Percentiles rank a stretch among this genome's conserved stretches.
These are phyloP conservation scores for Metschnikowia sp. DNA, from an alignment of 805 yeast species.

Conservation along the genomic window DNA sequence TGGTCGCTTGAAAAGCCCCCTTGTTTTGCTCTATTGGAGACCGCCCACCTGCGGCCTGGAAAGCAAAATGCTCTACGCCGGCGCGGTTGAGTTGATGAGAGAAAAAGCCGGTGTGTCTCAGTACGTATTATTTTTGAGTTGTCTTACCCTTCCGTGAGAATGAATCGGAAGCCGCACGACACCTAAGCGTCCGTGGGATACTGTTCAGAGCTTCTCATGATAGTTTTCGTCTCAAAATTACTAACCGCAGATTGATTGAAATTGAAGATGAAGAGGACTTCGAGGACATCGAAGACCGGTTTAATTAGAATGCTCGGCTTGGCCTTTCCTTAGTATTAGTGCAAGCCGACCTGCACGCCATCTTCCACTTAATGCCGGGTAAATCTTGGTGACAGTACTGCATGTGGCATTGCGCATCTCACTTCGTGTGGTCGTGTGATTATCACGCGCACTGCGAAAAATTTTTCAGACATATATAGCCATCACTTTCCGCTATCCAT, in stretches of 20 bases:
- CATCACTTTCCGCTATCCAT: background rate
- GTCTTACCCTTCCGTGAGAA: too few species aligned
- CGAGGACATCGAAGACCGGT: constrained; percentile 47
- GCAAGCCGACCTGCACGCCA: too few species aligned
- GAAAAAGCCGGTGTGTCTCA: constrained; percentile 73
- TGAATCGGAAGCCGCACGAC: too few species aligned
- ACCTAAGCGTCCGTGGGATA: too few species aligned
- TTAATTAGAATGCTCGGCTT: constrained; percentile 1
- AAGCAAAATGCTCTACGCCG: constrained; percentile 84
- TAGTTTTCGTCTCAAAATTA: constrained; percentile 3
- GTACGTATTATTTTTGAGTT: constrained; percentile 27
- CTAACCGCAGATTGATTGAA: constrained; percentile 50
- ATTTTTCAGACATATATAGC: constrained; percentile 20
- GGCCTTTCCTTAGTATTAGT: too few species aligned
- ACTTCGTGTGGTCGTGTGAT: constrained; percentile 5
- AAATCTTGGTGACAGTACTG: background rate
- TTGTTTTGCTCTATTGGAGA: constrained; percentile 80
- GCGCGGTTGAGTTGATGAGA: constrained; percentile 78
- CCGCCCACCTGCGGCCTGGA: constrained; percentile 86
- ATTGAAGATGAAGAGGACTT: constrained; percentile 68
- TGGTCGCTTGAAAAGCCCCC: constrained; percentile 71
- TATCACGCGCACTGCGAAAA: constrained; percentile 14
- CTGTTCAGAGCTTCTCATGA: too few species aligned
- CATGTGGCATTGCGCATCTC: constrained; percentile 2
- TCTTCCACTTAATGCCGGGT: too few species aligned